Conservation (phyloP, 345 rosid species). For the Gossypium turneri region DNA sequence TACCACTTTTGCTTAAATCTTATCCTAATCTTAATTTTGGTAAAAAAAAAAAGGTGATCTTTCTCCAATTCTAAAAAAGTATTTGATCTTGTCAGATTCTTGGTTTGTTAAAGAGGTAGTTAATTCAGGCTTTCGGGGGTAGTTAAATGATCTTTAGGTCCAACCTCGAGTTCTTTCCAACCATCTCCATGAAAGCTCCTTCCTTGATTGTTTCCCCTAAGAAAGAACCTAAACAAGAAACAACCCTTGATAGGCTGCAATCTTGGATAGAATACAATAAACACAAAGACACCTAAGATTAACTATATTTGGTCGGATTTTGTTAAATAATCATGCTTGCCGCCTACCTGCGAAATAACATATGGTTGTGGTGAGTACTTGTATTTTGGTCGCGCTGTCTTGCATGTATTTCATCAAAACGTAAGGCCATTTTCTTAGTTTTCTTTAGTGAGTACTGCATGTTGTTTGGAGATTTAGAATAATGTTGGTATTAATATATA, state of each 20-base stretch:
- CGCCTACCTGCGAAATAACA: not conserved
- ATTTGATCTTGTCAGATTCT: not conserved
- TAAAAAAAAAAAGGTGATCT: not conserved
- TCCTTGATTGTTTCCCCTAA: not conserved
- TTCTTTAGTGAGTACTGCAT: not conserved
- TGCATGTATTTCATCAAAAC: constrained; percentile 28
- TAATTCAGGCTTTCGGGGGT: not conserved
- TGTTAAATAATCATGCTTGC: constrained; percentile 13
- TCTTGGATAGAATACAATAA: constrained; percentile 20
- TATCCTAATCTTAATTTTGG: not conserved
- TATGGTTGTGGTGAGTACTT: not conserved
- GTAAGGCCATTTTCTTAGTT: constrained; percentile 14
- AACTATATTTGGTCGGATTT: constrained; percentile 2
- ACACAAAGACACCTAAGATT: constrained; percentile 31
- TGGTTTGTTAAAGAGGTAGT: not conserved
- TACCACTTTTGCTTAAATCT: constrained; percentile 1
- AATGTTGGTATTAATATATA: not conserved
- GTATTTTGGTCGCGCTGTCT: not conserved
- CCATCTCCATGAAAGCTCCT: not conserved
- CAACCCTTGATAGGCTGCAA: constrained; percentile 4
- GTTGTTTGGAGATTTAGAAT: not conserved
- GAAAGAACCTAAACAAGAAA: constrained; percentile 2
- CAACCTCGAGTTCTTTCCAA: not conserved
- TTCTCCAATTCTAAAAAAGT: not conserved
- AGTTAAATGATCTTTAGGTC: not conserved